phyloP scores from a whole-genome alignment of 805 yeast species.

The Candida sakaeoensis region DNA sequence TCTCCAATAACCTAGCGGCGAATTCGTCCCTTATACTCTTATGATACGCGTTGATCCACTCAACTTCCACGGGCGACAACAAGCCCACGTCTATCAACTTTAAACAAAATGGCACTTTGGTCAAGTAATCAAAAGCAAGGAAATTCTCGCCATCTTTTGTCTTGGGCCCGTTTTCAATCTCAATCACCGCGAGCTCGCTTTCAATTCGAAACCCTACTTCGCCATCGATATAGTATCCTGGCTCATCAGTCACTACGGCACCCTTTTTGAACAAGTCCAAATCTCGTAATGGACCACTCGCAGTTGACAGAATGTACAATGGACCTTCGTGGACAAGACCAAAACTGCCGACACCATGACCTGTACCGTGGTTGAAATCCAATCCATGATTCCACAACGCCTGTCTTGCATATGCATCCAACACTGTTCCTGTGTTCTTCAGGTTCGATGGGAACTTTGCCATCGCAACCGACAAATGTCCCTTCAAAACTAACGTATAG shows the following conservation, averaged over 20 bases:
- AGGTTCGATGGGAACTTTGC: slow-evolving; percentile 66
- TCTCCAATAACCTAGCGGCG: slow-evolving; percentile 42
- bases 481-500: slow-evolving; percentile 85
- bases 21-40: slow-evolving; percentile 29
- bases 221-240: slow-evolving; percentile 91
- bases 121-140: slow-evolving; percentile 37
- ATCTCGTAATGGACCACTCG: slow-evolving; percentile 45
- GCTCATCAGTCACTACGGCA: slow-evolving; percentile 83
- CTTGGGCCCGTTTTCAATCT: slow-evolving; percentile 32
- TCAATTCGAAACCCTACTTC: slow-evolving; percentile 88
- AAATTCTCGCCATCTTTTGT: slow-evolving; percentile 29
- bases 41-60: slow-evolving; percentile 41
- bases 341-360: slow-evolving; percentile 94
- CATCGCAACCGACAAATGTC: slow-evolving; percentile 82
- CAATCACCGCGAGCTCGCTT: slow-evolving; percentile 66
- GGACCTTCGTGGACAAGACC: slow-evolving; percentile 96
- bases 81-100: slow-evolving; percentile 32
- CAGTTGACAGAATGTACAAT: slow-evolving; percentile 65
- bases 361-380: slow-evolving; percentile 92
- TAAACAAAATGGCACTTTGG: slow-evolving; percentile 39
- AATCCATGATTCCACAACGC: slow-evolving; percentile 78
- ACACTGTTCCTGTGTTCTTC: slow-evolving; percentile 67
- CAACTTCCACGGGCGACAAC: slow-evolving; percentile 26
- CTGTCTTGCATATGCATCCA: slow-evolving; percentile 82
- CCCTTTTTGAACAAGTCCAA: slow-evolving; percentile 49